These are phyloP conservation scores for Candida sanyiensis DNA, from an alignment of 805 yeast species.

Conservation along the genomic window DNA sequence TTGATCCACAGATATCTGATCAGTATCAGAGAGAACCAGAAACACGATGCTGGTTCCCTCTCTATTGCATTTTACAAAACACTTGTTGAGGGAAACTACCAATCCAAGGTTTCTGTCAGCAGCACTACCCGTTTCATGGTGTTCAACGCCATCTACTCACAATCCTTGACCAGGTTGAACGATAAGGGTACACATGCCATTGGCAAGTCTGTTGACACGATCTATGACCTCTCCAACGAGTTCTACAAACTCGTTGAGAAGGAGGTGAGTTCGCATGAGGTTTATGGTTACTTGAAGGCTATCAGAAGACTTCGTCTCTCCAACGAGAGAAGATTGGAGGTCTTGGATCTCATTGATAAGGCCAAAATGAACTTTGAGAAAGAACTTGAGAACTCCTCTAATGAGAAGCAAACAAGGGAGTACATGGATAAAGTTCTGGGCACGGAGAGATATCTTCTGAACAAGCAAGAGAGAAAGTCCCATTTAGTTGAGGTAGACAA, in stretches of 20 bases:
- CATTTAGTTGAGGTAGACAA: slow-evolving; percentile 9
- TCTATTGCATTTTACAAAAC: slow-evolving; percentile 17
- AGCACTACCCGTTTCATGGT: slow-evolving; percentile 22
- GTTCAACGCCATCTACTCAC: slow-evolving; percentile 18
- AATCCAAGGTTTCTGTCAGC: slow-evolving; percentile 10
- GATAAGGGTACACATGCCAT: slow-evolving; percentile 19
- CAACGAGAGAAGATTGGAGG: slow-evolving; percentile 14
- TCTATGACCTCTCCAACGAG: slow-evolving; percentile 17
- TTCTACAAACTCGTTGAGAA: slow-evolving; percentile 10
- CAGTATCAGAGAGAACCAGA: slow-evolving; percentile 8
- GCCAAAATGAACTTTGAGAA: slow-evolving; percentile 12
- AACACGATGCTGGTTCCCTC: slow-evolving; percentile 12
- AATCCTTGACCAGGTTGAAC: slow-evolving; percentile 16
- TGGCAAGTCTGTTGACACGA: slow-evolving; percentile 15
- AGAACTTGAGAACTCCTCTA: slow-evolving; percentile 9
- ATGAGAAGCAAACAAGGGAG: slow-evolving; percentile 6
- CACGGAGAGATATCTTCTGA: slow-evolving; percentile 10
- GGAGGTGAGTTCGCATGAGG: slow-evolving; percentile 15
- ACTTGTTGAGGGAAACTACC: slow-evolving; percentile 7
- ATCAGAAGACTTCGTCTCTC: slow-evolving; percentile 21
- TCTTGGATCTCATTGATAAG: slow-evolving; percentile 11
- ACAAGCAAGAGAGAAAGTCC: slow-evolving; percentile 18
- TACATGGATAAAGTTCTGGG: slow-evolving; percentile 12
- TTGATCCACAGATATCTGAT: slow-evolving; percentile 20
- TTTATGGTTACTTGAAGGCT: slow-evolving; percentile 21